Base-by-base conservation (phyloP, 805 yeast genomes). In the Schizosaccharomyces japonicus region DNA sequence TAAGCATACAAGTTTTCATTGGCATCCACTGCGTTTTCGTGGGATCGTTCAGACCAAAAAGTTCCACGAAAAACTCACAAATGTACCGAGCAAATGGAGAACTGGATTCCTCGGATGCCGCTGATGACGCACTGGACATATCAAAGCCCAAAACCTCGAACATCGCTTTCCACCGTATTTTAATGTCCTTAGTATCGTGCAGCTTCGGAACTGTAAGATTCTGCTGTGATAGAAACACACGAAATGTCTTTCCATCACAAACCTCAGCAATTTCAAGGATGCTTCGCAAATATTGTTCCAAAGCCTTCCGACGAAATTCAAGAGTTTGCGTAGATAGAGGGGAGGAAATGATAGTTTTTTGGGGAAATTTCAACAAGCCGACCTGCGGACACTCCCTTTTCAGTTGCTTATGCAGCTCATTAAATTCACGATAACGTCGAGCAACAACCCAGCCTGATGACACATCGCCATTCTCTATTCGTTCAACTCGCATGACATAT, bases 401-500 rank as follows among this genome's bases (percentile, higher is more conserved):
- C 53, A 85, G 61, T 51, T 79, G 75, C 51, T 72, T 73, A 56
- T 85, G 75, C 30, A 85, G 64, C 51, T 70, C 72, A 60, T 68
- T 75, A 59, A 85, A 85, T 57, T 87, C 95, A 54, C 80, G 80
- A 57, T 76, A 85, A 49, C 96, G 66, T 53, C 95, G 64, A 0
- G 94, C 87, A n/a, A 84, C 80, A 48, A 81, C 74, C 95, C 95
- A 87, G 0, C 82, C 79, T 0, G 85, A 82, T 2, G 72, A 65
- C 4, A 69, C 67, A 5, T 63, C 58, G 2, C 64, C 67, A 2
- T 71, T 72, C 0, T 50, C 55, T 7, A 56, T 63, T 57, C 75
- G 77, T 48, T 75, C 76, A 3, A 87, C 81, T 54, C 78, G 83
- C 28, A 87, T 77, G 27, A 82, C 69, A 60, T 85, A 85, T 46